A percentile compares a stretch with the other conserved stretches of the same genome.
Evolutionary conservation across 352 stramenopile genomes (phyloP).

Genomic region (Phytopythium montanum): DNA sequence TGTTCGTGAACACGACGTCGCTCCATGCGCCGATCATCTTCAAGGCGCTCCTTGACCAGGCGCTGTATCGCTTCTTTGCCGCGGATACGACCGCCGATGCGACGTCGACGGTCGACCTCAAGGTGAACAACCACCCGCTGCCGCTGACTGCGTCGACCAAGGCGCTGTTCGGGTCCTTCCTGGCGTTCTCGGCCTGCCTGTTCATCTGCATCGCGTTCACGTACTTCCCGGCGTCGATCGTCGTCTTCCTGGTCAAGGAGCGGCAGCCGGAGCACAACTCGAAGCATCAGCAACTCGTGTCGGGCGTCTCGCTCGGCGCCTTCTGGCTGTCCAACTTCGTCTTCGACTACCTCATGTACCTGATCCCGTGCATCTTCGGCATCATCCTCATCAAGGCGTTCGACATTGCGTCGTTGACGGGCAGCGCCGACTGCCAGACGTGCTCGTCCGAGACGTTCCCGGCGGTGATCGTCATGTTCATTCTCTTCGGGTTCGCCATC

Average conservation of each 20-base stretch:
- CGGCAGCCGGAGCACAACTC: slow-evolving; percentile 87
- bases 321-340: slow-evolving; percentile 96
- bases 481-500: slow-evolving; percentile 60
- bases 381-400: slow-evolving; percentile 36
- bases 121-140: slow-evolving; percentile 44
- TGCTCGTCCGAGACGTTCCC: slow-evolving; percentile 28
- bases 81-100: slow-evolving; percentile 1
- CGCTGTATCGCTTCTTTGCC: slow-evolving; percentile 33
- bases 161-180: slow-evolving; percentile 38
- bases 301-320: slow-evolving; percentile 85
- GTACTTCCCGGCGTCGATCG: slow-evolving; percentile 90
- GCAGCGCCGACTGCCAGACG: slow-evolving; percentile 16
- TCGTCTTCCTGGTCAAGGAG: slow-evolving; percentile 95
- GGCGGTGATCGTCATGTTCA: slow-evolving; percentile 48
- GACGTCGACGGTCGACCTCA: slow-evolving; percentile 25
- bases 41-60: slow-evolving; percentile 47
- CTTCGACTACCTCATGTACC: slow-evolving; percentile 91
- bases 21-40: slow-evolving; percentile 40
- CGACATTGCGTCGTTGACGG: slow-evolving; percentile 28
- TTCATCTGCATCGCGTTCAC: slow-evolving; percentile 90
- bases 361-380: slow-evolving; percentile 46
- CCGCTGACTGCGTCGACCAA: slow-evolving; percentile 40
- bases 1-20: slow-evolving; percentile 46
- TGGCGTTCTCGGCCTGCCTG: slow-evolving; percentile 69
- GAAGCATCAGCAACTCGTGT: slow-evolving; percentile 95